Base-by-base conservation (phyloP, 2,329 filamentous ascomycete genomes). In the Cadophora gregata region DNA sequence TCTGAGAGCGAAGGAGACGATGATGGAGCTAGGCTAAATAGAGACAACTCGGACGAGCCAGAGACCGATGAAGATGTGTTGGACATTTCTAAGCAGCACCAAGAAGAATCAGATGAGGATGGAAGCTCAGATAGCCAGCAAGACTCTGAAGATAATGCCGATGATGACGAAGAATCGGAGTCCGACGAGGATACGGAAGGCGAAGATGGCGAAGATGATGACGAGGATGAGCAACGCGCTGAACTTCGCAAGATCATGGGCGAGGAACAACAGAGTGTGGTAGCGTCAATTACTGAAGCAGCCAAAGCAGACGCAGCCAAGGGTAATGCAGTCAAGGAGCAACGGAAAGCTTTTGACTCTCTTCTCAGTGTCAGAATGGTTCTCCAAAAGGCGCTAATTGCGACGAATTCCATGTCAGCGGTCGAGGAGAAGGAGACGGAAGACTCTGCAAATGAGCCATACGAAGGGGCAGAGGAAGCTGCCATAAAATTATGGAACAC, bases 301-400 rank as follows among this genome's bases (percentile, higher is more conserved):
- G 88, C 88, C 62, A 89, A 90, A 75, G 88, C 88, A 62, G 96
- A 98, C 76, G 88, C 91, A 4, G 87, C 90, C 50, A 98, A 98
- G 79, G 96, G 96, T 14, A 81, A 86, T 63, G 95, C 95, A 0
- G 92, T 99, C 45, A 95, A 93, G 74, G 84, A 89, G 65, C 96
- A 99, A 80, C 88, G 93, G 61, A 90, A 90, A 69, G 88, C 90
- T 0, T 99, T 97, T 75, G 95, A 98, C 73, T 88, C 92, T 0
- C 86, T 98, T 0, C 85, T 99, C 36, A 97, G 97, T 79, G 86
- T 93, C 16, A 89, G 96, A 24, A 97, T 99, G 75, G 92, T 95
- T 68, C 81, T 99, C 21, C 96, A 99, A 78, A 98, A 97, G 78
- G 93, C 92, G 1, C 81, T 99, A 16, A 86, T 96, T 19, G 90